Evolutionary conservation across 805 yeast genomes (phyloP).

Genomic region (Torulaspora gathmanii): DNA sequence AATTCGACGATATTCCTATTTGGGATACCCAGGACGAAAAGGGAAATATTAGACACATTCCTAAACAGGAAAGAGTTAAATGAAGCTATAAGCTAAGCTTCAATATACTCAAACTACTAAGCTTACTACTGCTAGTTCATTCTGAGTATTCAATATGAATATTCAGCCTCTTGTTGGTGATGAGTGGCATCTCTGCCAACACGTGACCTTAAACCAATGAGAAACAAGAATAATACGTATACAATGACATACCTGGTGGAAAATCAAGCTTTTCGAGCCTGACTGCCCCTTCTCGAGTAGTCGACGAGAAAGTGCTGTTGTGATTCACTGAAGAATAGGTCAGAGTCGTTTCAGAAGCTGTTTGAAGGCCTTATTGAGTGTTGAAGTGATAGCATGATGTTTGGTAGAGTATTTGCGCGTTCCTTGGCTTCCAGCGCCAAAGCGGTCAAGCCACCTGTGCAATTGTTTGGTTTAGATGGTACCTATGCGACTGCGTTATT

Average conservation of each 20-base stretch:
- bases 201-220: conserved; percentile 4
- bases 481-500: conserved; percentile 94
- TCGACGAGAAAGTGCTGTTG: not conserved
- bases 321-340: not conserved
- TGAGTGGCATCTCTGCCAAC: not conserved
- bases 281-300: conserved; percentile 4
- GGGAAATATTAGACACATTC: not conserved
- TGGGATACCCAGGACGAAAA: not conserved
- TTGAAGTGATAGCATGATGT: conserved; percentile 37
- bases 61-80: not conserved
- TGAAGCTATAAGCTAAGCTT: not conserved
- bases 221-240: not conserved
- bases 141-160: not conserved
- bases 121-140: not conserved
- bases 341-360: not conserved
- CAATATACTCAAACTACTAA: not conserved
- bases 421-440: conserved; percentile 60
- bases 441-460: conserved; percentile 76
- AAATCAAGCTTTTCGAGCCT: not conserved
- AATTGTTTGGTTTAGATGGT: conserved; percentile 92
- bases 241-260: not conserved
- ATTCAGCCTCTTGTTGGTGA: not conserved
- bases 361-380: not conserved
- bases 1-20: conserved; percentile 1
- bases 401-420: conserved; percentile 64